phyloP scores from a whole-genome alignment of 2,329 filamentous ascomycete genomes.

The Colletotrichum cereale region DNA sequence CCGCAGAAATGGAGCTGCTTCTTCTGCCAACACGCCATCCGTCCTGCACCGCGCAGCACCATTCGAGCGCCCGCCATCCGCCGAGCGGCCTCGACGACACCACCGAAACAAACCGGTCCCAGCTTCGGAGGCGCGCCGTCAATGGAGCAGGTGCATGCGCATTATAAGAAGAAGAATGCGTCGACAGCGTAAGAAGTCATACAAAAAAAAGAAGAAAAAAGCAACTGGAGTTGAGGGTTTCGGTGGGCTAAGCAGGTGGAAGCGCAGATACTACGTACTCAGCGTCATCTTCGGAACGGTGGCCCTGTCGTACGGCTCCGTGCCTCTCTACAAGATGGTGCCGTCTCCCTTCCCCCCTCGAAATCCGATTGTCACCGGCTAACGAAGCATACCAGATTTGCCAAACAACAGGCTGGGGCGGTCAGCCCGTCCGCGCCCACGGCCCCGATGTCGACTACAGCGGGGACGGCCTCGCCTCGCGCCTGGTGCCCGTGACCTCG shows the following conservation, averaged over 20 bases:
- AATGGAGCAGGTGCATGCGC: constrained; percentile 74
- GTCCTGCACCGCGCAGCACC: constrained; percentile 44
- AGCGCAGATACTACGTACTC: constrained; percentile 76
- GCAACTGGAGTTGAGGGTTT: neutral
- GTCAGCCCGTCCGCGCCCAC: constrained; percentile 89
- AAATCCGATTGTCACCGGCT: constrained; percentile 14
- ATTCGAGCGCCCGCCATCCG: constrained; percentile 41
- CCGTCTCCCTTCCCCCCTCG: constrained; percentile 33
- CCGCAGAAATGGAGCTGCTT: constrained; percentile 52
- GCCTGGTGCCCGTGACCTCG: constrained; percentile 83
- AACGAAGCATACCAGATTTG: constrained; percentile 70
- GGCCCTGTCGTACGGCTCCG: constrained; percentile 84
- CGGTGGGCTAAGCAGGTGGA: constrained; percentile 40
- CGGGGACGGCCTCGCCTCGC: constrained; percentile 75
- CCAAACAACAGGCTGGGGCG: constrained; percentile 90
- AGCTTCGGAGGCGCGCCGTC: constrained; percentile 44
- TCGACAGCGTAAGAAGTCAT: constrained; percentile 61
- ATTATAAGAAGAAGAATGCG: constrained; percentile 76
- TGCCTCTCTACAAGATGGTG: constrained; percentile 90
- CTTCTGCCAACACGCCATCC: constrained; percentile 51
- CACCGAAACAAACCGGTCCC: constrained; percentile 46
- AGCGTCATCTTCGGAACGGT: constrained; percentile 85
- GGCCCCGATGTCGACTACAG: constrained; percentile 57
- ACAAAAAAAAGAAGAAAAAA: neutral
- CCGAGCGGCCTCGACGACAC: constrained; percentile 47